phyloP scores from a whole-genome alignment of 495 filamentous ascomycete species.

The Trichocladium antarcticum region DNA sequence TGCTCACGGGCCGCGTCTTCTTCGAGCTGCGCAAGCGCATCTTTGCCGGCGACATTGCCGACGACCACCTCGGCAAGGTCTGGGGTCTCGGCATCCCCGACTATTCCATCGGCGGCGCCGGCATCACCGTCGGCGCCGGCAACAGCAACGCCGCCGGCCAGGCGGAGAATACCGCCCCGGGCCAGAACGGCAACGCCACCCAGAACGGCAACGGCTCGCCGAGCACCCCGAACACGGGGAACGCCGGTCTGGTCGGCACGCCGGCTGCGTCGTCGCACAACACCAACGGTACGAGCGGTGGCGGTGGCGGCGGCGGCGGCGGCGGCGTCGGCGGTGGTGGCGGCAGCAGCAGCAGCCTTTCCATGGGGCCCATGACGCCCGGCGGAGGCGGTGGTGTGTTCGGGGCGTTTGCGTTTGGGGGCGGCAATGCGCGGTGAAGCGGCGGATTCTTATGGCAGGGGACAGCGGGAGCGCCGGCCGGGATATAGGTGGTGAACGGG shows the following conservation, averaged over 20 bases:
- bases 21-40: constrained; percentile 77
- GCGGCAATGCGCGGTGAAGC: constrained; percentile 18
- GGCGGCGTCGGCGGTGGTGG: constrained; percentile 1
- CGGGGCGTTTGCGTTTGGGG: constrained; percentile 44
- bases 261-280: constrained; percentile 48
- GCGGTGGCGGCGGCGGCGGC: constrained; percentile 18
- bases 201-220: constrained; percentile 47
- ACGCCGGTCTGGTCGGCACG: constrained; percentile 45
- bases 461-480: too few relatives aligned
- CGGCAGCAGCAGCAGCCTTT: constrained; percentile 11
- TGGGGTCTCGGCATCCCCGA: constrained; percentile 61
- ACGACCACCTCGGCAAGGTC: constrained; percentile 70
- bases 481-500: too few relatives aligned
- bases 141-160: constrained; percentile 4
- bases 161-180: constrained; percentile 31
- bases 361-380: constrained; percentile 54
- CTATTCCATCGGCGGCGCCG: constrained; percentile 38
- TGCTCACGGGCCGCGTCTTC: constrained; percentile 88
- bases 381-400: constrained; percentile 57
- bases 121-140: constrained; percentile 28
- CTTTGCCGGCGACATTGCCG: constrained; percentile 67
- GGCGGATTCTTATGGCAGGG: too few relatives aligned
- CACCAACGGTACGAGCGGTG: constrained; percentile 26
- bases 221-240: constrained; percentile 57
- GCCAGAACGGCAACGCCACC: constrained; percentile 30